A percentile compares a stretch with the other conserved stretches of the same genome.
Conservation (phyloP, 805 yeast genomes). For the Schizosaccharomyces japonicus region DNA sequence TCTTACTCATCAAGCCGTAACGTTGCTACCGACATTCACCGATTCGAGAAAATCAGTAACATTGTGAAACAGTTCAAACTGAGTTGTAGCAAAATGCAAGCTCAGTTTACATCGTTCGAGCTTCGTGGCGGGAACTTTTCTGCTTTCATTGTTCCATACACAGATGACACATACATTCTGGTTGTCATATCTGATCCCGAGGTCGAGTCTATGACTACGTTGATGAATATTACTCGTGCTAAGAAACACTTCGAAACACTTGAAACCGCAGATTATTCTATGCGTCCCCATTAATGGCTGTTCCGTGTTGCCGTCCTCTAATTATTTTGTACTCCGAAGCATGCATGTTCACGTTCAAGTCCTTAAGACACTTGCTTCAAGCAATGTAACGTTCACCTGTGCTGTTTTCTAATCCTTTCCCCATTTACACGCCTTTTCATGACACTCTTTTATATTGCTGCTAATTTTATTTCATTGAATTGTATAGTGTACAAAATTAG, state of each 20-base stretch:
- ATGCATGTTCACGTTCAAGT: too few relatives aligned
- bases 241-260: constrained; percentile 17
- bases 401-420: too few relatives aligned
- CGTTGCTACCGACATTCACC: constrained; percentile 53
- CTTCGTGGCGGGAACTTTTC: constrained; percentile 30
- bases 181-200: constrained; percentile 17
- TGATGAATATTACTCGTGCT: constrained; percentile 19
- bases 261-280: too few relatives aligned
- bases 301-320: too few relatives aligned
- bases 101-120: constrained; percentile 57
- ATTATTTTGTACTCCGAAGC: too few relatives aligned
- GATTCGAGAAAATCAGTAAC: constrained; percentile 83
- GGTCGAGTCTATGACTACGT: constrained; percentile 12
- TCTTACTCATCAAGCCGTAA: constrained; percentile 11
- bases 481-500: too few relatives aligned
- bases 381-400: too few relatives aligned
- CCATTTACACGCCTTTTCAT: too few relatives aligned
- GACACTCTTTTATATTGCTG: too few relatives aligned
- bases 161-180: constrained; percentile 23
- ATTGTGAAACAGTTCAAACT: constrained; percentile 87
- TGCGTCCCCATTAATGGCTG: too few relatives aligned
- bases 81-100: constrained; percentile 63
- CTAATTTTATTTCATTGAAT: too few relatives aligned
- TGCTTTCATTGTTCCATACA: constrained; percentile 20
- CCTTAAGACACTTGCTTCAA: too few relatives aligned